Base-by-base conservation (phyloP, 1,284 basidiomycete genomes). In the Neonothopanus nambi region DNA sequence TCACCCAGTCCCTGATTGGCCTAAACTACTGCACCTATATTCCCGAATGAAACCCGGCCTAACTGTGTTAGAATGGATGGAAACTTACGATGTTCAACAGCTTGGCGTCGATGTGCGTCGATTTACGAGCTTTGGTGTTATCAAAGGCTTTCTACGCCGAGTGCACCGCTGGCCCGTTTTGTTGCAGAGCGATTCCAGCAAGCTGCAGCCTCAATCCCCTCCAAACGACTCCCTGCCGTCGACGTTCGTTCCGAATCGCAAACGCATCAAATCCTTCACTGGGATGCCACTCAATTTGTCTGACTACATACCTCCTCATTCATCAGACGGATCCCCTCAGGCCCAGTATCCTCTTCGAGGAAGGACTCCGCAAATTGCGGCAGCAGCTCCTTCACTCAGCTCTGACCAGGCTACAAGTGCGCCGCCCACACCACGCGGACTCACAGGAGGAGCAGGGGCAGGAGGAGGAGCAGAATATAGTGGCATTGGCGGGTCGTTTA, bases 111-210 rank as follows among this genome's bases (percentile, higher is more conserved):
- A 99, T 67, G 83, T 93, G 7, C 82, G 96, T 5, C 83, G 97
- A 13, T 97, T 99, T 68, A 88, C 95, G n/a, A 94, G 91, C 58
- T 99, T 99, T 65, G 97, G 96, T 12, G 90, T 98, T n/a, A 97
- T 99, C 72, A 99, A 99, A 73, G 89, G 95, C 0, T 99, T 98
- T 66, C 77, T 99, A 12, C 85, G 93, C 6, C 79, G 97, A 36
- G 88, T 98, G 0, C 93, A 98, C 67, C 85, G 95, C 15, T 99
- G 91, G 80, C 97, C 97, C 0, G 76, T 97, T 36, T 77, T 91
- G 39, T 72, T 86, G 51, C 69, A 72, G n/a, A 21, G 20, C n/a
- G 30, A 33, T 33, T 35, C 39, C 35, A 24, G 30, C 17, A 42
- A 47, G 4, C 66, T 69, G 41, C 71, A 78, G 24, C 62, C 30